Conservation (phyloP, 352 stramenopile genomes). For the Globisporangium orthogonon region DNA sequence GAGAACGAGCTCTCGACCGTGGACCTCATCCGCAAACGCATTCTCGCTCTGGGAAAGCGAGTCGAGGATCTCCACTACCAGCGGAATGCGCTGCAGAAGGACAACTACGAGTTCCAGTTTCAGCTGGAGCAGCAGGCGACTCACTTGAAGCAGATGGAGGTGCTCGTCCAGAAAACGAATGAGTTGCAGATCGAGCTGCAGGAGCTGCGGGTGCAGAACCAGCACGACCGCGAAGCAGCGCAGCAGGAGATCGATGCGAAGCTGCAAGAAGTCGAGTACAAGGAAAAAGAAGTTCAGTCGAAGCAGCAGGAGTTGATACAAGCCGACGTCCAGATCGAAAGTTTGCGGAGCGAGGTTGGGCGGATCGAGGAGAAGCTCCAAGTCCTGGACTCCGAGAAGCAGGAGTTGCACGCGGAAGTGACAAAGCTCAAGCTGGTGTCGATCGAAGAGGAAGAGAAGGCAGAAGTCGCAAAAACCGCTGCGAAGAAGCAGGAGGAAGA, state of each 20-base stretch:
- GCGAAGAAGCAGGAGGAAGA: slow-evolving; percentile 47
- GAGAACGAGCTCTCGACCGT: slow-evolving; percentile 19
- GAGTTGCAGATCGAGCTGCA: slow-evolving; percentile 39
- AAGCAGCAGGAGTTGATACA: slow-evolving; percentile 25
- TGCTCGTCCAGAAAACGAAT: slow-evolving; percentile 21
- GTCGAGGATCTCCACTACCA: slow-evolving; percentile 69
- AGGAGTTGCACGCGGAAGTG: slow-evolving; percentile 23
- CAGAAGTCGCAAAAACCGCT: slow-evolving; percentile 27
- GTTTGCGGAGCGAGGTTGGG: slow-evolving; percentile 19
- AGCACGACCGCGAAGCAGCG: background rate
- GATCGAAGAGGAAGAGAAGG: slow-evolving; percentile 46
- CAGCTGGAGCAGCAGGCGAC: slow-evolving; percentile 49
- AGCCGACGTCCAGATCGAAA: slow-evolving; percentile 20
- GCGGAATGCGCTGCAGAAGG: slow-evolving; percentile 60
- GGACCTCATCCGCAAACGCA: slow-evolving; percentile 48
- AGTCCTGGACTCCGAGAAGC: slow-evolving; percentile 30
- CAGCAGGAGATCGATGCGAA: background rate
- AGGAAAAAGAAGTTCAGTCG: slow-evolving; percentile 15
- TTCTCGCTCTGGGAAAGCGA: slow-evolving; percentile 53
- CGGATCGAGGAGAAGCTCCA: slow-evolving; percentile 12
- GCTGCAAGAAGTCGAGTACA: slow-evolving; percentile 15
- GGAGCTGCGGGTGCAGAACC: background rate
- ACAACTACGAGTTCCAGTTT: slow-evolving; percentile 71
- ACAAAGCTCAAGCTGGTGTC: slow-evolving; percentile 24
- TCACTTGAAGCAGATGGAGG: slow-evolving; percentile 41